phyloP scores from a whole-genome alignment of 1,284 basidiomycete genomes.

The Coniophora puteana region DNA sequence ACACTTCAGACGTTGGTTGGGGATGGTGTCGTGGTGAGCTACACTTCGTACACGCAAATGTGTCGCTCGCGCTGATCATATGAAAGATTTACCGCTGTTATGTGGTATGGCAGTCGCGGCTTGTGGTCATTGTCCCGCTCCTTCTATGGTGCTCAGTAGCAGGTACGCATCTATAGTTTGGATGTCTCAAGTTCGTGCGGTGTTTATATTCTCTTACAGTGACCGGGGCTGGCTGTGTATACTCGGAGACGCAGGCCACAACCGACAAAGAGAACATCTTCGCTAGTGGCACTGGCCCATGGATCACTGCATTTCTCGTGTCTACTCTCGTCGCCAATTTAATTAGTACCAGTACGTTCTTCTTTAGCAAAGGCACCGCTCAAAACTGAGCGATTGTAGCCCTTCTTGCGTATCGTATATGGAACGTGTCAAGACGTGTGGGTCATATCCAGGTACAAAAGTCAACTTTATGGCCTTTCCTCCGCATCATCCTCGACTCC shows the following conservation, averaged over 20 bases:
- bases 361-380: slow-evolving; percentile 4
- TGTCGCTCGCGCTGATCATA: not conserved
- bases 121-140: slow-evolving; percentile 13
- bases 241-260: slow-evolving; percentile 7
- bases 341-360: slow-evolving; percentile 13
- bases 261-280: slow-evolving; percentile 13
- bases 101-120: slow-evolving; percentile 19
- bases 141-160: slow-evolving; percentile 11
- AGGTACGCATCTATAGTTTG: slow-evolving; percentile 2
- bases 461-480: slow-evolving; percentile 13
- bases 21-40: slow-evolving; percentile 13
- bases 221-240: slow-evolving; percentile 10
- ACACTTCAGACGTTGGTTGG: slow-evolving; percentile 13
- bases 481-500: slow-evolving; percentile 19
- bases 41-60: too few relatives aligned
- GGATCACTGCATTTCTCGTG: slow-evolving; percentile 19
- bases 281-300: slow-evolving; percentile 11
- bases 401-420: slow-evolving; percentile 14
- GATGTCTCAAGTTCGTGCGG: too few relatives aligned
- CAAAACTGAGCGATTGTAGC: slow-evolving; percentile 5
- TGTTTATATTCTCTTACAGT: slow-evolving; percentile 1
- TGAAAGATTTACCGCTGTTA: slow-evolving; percentile 25
- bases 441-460: not conserved
- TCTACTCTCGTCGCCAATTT: slow-evolving; percentile 17
- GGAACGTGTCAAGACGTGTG: slow-evolving; percentile 8